Evolutionary conservation across 495 filamentous ascomycete species (phyloP), one percentile per base, ranked within the genome.

Genomic region (Penicillium goetzii): DNA sequence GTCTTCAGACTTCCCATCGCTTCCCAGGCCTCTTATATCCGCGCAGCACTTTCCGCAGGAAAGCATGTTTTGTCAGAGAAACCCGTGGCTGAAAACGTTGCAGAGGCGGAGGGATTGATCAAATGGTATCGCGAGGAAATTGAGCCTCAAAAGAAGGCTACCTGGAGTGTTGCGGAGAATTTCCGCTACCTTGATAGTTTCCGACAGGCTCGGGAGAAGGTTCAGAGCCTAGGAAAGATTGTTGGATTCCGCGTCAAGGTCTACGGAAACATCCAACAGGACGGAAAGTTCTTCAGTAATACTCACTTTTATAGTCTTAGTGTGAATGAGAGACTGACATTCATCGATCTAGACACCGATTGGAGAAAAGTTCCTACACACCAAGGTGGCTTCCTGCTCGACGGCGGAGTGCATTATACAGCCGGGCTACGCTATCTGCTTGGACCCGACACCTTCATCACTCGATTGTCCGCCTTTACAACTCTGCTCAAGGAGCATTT

Each of bases 61-160:
- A 92, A 92, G 64, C 88, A 90, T 70, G 89, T 92, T 11, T 74
- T 92, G 0, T 85, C 85, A 11, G 90, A 92, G 72, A 92, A 92
- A 69, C 90, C 89, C 28, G 80, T 91, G 28, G 87, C 88, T 0
- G 76, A 80, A 59, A 82, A 89, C 66, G 63, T 90, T 30, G 73
- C 75, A 2, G 72, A 81, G 1, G 90, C 86, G 1, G 72, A 72
- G 23, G 75, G 81, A 33, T 77, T 92, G 30, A 76, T 89, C 36
- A 63, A 78, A 7, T 88, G 82, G 78, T 89, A 86, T 60, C 71
- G 81, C 54, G 76, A 72, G 23, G 38, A 56, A 5, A 51, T 65
- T 21, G 23, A 34, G 21, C 57, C 52, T n/a, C 17, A 30, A 11
- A 19, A 15, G 21, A 66, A 49, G 3, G 50, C 49, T 12, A 63